Evolutionary conservation across 208 protist genomes (phyloP), one percentile per base, ranked within the genome.

Genomic region (Trypanosoma melophagium): DNA sequence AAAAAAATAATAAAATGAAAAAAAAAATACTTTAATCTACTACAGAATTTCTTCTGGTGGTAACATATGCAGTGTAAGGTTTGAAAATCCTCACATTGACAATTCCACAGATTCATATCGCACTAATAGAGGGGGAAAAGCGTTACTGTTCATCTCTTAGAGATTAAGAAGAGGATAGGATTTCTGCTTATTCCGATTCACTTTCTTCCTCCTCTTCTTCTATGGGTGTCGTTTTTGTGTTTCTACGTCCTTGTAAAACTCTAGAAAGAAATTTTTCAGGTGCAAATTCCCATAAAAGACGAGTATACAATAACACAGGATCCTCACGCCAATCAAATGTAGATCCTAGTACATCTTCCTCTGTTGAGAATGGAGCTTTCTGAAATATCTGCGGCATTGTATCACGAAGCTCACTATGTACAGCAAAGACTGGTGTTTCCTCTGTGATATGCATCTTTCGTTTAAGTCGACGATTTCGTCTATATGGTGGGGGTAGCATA

Each of bases 231-330:
- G 25, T 17, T 19, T 16, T 40, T 35, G 3, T 56, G n/a, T 31
- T 66, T n/a, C 17, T 41, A 12, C 42, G 47, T 22, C 61, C 63
- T 44, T 66, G 22, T 73, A 81, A 61, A 22, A 60, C 76, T 35
- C 70, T 31, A n/a, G 55, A 55, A 28, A 95, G 38, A 44, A 89
- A 80, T 13, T 77, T 78, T 14, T 80, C 58, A 3, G 84, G 84
- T 4, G 81, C 66, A 72, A 89, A 90, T 40, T 83, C 84, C 87
- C 89, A 95, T 57, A 95, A 56, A 22, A 93, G 74, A 7, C 76
- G 56, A n/a, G 89, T 83, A 60, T 90, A 95, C 14, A 93, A 69
- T 21, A 92, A 74, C 22, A 78, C 38, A 2, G 82, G 69, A 4
- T 79, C 76, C 52, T 88, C 81, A 1, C 51, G 71, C 84, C 86